Evolutionary conservation across 2,329 filamentous ascomycete genomes (phyloP), one percentile per base, ranked within the genome.

Genomic region (Calonectria pseudoreteaudii): DNA sequence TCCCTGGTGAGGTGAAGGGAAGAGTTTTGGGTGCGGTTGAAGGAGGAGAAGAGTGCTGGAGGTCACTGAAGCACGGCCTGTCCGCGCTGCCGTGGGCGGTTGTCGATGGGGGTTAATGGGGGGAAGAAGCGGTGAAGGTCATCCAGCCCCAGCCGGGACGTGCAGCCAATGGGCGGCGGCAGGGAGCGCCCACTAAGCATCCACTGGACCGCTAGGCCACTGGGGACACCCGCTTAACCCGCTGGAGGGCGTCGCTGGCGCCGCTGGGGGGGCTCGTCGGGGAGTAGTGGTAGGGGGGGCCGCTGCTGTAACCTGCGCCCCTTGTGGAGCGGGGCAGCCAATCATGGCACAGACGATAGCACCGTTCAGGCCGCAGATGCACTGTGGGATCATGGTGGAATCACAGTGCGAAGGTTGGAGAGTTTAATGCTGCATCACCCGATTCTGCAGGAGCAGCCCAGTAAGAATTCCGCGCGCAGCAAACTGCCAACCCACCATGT

Each of bases 91-190:
- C 71, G 78, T 78, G 80, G 76, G 76, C 75, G 79, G 78, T 78
- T 81, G 80, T 80, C 75, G 76, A 81, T 81, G 80, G 80, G 78
- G 69, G 64, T 66, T 28, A 58, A 71, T 56, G 72, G 76, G 74
- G 75, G 76, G 78, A 84, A 84, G 83, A 84, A 83, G 83, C 83
- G 83, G 83, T 84, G 83, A 84, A 84, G 81, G 72, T 76, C 73
- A 73, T 75, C 81, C 81, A 83, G 82, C 81, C 80, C 82, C 78
- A 78, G 79, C 81, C 80, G 80, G 80, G 76, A 81, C 66, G 72
- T 74, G 79, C 79, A 82, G 82, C 83, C 83, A 85, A 85, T 85
- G 73, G 79, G 76, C 74, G 76, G 52, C 58, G 80, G 76, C 80
- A 82, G 76, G 72, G 66, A 72, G 77, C 73, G 66, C 77, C 77